Base-by-base conservation (phyloP, 2,329 filamentous ascomycete species). In the Didymella segeticola region DNA sequence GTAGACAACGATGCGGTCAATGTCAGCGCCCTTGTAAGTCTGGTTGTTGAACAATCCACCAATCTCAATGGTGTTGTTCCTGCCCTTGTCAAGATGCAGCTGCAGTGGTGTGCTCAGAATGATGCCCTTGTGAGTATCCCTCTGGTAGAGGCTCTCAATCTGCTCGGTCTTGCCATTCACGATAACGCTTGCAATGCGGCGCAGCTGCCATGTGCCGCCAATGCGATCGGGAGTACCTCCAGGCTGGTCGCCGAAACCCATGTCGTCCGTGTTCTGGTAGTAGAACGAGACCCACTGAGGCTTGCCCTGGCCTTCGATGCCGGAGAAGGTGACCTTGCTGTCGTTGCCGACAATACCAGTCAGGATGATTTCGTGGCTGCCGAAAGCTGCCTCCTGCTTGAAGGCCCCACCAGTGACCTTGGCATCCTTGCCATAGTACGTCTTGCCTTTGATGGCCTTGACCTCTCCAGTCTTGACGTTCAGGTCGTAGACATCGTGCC, bases 1-100 rank as follows among this genome's bases (percentile, higher is more conserved):
- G 66, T 86, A 86, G 0, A 87, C 84, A 1, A 86, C 78, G 60
- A 87, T 81, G 12, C 78, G 76, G 58, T 87, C 84, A 19, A 87
- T 63, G 62, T 87, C 84, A 1, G 82, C 84, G 0, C 83, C 83
- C 66, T 83, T 85, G 15, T 78, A 76, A 49, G 84, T 81, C 39
- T 83, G 75, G 0, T 83, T 83, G 49, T 87, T 86, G 41, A 69
- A 77, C 38, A 86, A 55, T 0, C 85, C 84, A 0, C 84, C 83
- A 20, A 87, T 76, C 1, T 80, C 83, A 43, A 87, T 85, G 0
- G 77, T 82, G 56, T 87, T 87, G 12, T 85, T 83, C 10, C 72
- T 75, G 2, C 84, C 83, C 63, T 83, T 78, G 26, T 81, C 73
- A 14, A 87, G 68, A 0, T 79, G 80, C 49, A 87, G 57, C 50